These are phyloP conservation scores for Mycena sanguinolenta DNA, from an alignment of 768 basidiomycete species.

Conservation along the genomic window DNA sequence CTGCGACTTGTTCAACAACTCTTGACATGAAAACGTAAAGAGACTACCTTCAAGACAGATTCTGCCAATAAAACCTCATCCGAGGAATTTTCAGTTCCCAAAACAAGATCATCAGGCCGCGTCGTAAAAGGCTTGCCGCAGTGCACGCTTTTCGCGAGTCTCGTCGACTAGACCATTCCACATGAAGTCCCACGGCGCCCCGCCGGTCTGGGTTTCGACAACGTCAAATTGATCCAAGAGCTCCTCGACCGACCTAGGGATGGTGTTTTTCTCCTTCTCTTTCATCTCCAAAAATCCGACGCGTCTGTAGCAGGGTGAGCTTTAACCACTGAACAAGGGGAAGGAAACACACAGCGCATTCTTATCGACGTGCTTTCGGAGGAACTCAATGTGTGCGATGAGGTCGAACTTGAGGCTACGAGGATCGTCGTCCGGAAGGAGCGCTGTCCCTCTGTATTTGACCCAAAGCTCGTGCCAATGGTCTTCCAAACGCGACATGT, in stretches of 20 bases:
- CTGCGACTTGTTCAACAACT: slow-evolving; percentile 51
- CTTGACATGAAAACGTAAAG: neutral
- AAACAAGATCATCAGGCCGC: slow-evolving; percentile 55
- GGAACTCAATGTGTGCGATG: slow-evolving; percentile 83
- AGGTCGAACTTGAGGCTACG: slow-evolving; percentile 82
- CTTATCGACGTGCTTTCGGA: slow-evolving; percentile 88
- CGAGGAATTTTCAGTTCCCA: slow-evolving; percentile 41
- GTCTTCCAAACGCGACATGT: slow-evolving; percentile 84
- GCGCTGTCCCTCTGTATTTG: slow-evolving; percentile 73
- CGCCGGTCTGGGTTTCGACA: slow-evolving; percentile 54
- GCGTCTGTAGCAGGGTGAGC: slow-evolving; percentile 56
- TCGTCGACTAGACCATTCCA: slow-evolving; percentile 82
- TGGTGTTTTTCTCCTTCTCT: slow-evolving; percentile 47
- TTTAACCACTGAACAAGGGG: neutral
- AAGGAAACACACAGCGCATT: slow-evolving; percentile 79
- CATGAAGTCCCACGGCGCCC: slow-evolving; percentile 78
- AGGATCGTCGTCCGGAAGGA: slow-evolving; percentile 80
- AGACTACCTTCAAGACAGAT: slow-evolving; percentile 74
- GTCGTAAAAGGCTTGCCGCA: slow-evolving; percentile 69
- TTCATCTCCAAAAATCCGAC: slow-evolving; percentile 69
- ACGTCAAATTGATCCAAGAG: slow-evolving; percentile 65
- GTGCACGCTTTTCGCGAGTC: slow-evolving; percentile 76
- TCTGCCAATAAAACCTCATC: slow-evolving; percentile 72
- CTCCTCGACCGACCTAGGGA: slow-evolving; percentile 60
- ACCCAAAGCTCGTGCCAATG: slow-evolving; percentile 86